Base-by-base conservation (phyloP, 164 flowering plant species). In the Litsea cubeba region DNA sequence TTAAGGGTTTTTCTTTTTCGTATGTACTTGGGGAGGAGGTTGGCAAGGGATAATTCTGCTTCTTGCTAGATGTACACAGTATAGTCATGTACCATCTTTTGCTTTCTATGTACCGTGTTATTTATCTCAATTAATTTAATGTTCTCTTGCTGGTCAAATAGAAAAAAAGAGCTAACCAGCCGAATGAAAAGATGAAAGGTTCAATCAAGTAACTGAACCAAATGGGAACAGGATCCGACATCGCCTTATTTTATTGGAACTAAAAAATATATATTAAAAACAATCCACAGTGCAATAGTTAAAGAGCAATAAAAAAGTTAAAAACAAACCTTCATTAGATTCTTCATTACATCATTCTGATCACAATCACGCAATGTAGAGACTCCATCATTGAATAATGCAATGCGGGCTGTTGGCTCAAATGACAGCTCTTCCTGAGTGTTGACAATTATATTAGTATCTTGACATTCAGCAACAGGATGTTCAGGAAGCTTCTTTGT, bases 281-380 rank as follows among this genome's bases (percentile, higher is more conserved):
- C 49, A 66, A 30, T 66, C 11, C 23, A 30, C 46, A 15, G n/a
- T 20, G 26, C 24, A 64, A 60, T 8, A 64, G 12, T 64, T 64
- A 28, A 23, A 64, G 63, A 23, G 17, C 35, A 25, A 28, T 23
- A 25, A n/a, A 64, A 64, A 14, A 1, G 26, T 25, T 25, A 75
- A 66, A 66, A 78, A 62, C 26, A 72, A 76, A 87, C 92, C 92
- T 87, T 65, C 18, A 71, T 35, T 60, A 40, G 2, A 40, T 8
- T 40, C 46, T 40, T 40, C 46, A 64, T 49, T 67, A 76, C 58
- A 76, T 69, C 65, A 25, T 78, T 76, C 11, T 46, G 71, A 26
- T 71, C 76, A 68, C 23, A 67, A 68, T 72, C 28, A 17, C 74
- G 54, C n/a, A 20, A 17, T 15, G 12, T 54, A 4, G 73, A 74